Evolutionary conservation across 352 stramenopile genomes (phyloP), one percentile per base, ranked within the genome.

Genomic region (Blastocystis sp.): DNA sequence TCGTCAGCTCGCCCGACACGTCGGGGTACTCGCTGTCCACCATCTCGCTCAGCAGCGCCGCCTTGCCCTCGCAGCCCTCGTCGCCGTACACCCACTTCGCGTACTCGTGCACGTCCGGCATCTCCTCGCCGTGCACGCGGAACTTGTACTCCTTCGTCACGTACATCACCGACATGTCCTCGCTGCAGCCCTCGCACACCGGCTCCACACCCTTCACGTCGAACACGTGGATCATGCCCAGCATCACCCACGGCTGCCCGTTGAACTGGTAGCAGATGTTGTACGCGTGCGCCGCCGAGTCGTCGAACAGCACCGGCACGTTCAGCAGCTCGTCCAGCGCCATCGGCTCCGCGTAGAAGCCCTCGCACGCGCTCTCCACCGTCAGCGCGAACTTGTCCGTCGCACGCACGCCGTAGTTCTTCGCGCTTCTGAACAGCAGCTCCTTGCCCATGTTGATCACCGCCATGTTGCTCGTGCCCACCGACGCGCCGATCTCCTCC

Each of bases 71-170:
- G 53, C 74, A 84, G 28, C 74, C 74, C 74, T 84, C 74, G 53
- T 84, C 74, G n/a, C 74, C 74, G 43, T 84, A 84, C 17, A 84
- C 74, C 74, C 74, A 84, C 74, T 84, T 84, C 21, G 74, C 74
- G 40, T 70, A 84, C 74, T 84, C 74, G 17, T 9, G 21, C 38
- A 84, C 74, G 4, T 59, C 74, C 3, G 34, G 21, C 52, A 52
- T 4, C 21, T 70, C 34, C 40, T 67, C 21, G 21, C 74, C 74
- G 40, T 67, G 65, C 14, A 84, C 41, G n/a, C 34, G 45, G 34
- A 84, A 84, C 21, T 2, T 34, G 60, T 53, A 84, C 41, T 65
- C 59, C 53, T 84, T 84, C 74, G 28, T 38, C 38, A 69, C n/a
- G 61, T 84, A 84, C 74, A 84, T 84, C 45, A 84, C 56, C 41